Base-by-base conservation (phyloP, 306 rosid species). In the Castanea mollissima region DNA sequence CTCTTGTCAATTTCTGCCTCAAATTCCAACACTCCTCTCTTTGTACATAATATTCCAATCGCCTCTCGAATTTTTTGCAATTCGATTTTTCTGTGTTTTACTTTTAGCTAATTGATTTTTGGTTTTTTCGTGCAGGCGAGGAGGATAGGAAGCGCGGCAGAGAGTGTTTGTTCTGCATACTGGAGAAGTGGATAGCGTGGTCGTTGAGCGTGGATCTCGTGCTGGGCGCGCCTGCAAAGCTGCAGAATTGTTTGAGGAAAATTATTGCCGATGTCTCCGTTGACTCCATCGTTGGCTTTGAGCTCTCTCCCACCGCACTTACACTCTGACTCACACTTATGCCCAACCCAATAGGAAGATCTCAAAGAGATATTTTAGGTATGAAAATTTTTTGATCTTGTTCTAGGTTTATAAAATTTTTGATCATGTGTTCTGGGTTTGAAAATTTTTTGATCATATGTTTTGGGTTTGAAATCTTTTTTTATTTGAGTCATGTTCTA, bases 1-100 rank as follows among this genome's bases (percentile, higher is more conserved):
- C 99, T 54, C 99, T 96, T 67, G 98, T 98, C 87, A 96, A 96
- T 91, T 96, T 93, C 97, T 96, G 98, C 75, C 99, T 96, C 74
- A 91, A 87, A 12, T 81, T 72, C 23, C 96, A 80, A 56, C 99
- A 96, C 87, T 89, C 99, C 11, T 86, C 94, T 6, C 89, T 86
- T 78, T 96, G 99, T 91, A 75, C 31, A 79, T 20, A 44, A 32
- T 41, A 7, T 25, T 25, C 27, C 46, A 41, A 41, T 41, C 46
- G 12, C 46, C 46, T 1, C 2, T 41, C 46, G 12, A 41, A 41
- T 27, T 51, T 32, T 5, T 27, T 3, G 2, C 55, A 4, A 46
- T 46, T 71, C n/a, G 8, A 13, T 29, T 16, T 34, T 18, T 5
- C 7, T 25, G 4, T 31, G 74, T 63, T 18, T 56, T 32, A 21